A percentile compares a stretch with the other conserved stretches of the same genome.
These are phyloP conservation scores for Papiliotrema terrestris DNA, from an alignment of 1,284 basidiomycete species.

Conservation along the genomic window DNA sequence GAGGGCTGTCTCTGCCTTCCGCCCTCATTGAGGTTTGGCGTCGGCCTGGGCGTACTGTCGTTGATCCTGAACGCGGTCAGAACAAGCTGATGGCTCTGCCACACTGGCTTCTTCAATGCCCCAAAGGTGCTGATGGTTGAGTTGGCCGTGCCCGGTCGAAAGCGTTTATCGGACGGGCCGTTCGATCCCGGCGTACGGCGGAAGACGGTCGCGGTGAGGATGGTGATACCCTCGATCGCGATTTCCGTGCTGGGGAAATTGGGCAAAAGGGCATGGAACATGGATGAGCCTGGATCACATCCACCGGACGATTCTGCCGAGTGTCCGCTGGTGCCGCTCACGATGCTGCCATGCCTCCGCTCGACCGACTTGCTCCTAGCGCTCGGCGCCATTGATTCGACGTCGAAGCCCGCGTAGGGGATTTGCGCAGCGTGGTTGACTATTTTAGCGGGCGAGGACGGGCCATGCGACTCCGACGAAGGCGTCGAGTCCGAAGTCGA, in stretches of 20 bases:
- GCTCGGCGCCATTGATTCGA: background rate
- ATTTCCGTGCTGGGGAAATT: constrained; percentile 23
- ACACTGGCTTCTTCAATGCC: constrained; percentile 3
- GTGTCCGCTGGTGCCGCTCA: background rate
- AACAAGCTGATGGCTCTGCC: constrained; percentile 21
- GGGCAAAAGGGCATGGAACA: constrained; percentile 22
- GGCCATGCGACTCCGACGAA: background rate
- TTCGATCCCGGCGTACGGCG: constrained; percentile 3
- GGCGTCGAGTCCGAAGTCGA: background rate
- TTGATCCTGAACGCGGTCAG: constrained; percentile 21
- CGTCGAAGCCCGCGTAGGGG: background rate
- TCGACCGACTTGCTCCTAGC: background rate
- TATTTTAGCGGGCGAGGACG: background rate
- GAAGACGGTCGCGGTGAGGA: constrained; percentile 25
- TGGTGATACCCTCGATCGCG: constrained; percentile 27
- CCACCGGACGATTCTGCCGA: background rate
- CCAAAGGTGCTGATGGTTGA: background rate
- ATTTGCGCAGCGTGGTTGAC: background rate
- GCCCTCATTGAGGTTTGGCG: constrained; percentile 3
- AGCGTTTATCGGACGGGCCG: background rate
- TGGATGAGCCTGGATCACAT: background rate
- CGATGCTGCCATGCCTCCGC: background rate
- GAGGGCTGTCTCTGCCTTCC: background rate
- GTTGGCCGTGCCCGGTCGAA: background rate
- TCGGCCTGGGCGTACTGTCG: constrained; percentile 6